These are phyloP conservation scores for Trichoderma endophyticum DNA, from an alignment of 2,329 filamentous ascomycete species.

Conservation along the genomic window DNA sequence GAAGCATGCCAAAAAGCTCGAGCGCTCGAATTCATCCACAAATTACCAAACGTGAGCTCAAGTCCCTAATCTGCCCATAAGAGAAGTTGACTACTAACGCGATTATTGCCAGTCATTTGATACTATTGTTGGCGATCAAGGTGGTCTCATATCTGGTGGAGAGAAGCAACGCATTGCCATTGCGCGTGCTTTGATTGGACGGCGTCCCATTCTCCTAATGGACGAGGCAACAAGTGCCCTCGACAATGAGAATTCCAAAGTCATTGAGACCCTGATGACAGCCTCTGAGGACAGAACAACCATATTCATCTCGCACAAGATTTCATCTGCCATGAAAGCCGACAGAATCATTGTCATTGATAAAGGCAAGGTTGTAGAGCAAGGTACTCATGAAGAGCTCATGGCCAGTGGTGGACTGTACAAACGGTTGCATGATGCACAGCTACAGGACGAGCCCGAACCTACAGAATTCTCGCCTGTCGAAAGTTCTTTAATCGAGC, in stretches of 20 bases:
- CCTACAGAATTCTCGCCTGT: neutral
- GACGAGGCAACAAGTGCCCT: neutral
- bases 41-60: conserved; percentile 38
- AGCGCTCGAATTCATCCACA: conserved; percentile 52
- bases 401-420: neutral
- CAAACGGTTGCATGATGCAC: neutral
- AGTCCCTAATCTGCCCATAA: neutral
- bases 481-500: neutral
- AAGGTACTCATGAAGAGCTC: neutral
- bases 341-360: neutral
- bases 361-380: neutral
- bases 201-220: neutral
- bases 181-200: neutral
- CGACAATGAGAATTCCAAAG: neutral
- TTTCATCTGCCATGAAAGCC: neutral
- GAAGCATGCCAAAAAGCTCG: conserved; percentile 49
- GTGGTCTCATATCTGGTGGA: conserved; percentile 67
- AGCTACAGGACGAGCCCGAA: neutral
- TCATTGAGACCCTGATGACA: neutral
- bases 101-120: conserved; percentile 47
- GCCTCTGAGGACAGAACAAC: neutral
- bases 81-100: neutral
- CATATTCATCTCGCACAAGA: neutral
- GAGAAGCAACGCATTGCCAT: conserved; percentile 37
- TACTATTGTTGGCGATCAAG: conserved; percentile 62